Percentiles rank a stretch among this genome's conserved stretches.
These are phyloP conservation scores for Globisporangium solare DNA, from an alignment of 352 stramenopile genomes.

Conservation along the genomic window DNA sequence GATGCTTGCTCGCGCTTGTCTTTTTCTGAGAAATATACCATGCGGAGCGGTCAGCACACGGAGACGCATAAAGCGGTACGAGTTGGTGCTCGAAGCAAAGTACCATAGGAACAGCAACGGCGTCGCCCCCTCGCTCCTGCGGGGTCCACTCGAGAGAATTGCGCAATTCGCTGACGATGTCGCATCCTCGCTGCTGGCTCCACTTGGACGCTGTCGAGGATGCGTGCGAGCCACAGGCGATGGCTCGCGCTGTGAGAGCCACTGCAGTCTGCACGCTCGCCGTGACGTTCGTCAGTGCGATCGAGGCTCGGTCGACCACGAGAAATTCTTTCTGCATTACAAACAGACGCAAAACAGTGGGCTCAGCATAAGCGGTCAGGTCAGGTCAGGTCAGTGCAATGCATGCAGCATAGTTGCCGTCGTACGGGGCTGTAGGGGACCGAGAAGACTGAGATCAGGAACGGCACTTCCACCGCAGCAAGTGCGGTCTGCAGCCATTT, in stretches of 20 bases:
- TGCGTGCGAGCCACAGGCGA: conserved; percentile 9
- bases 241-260: conserved; percentile 23
- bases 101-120: no score
- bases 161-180: conserved; percentile 9
- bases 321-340: conserved; percentile 13
- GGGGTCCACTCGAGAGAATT: not conserved
- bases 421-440: conserved; percentile 25
- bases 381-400: no score
- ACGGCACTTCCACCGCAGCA: conserved; percentile 19
- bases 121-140: not conserved
- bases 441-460: conserved; percentile 30
- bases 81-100: no score
- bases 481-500: conserved; percentile 18
- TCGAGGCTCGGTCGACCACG: conserved; percentile 35
- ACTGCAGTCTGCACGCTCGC: conserved; percentile 28
- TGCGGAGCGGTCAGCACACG: no score
- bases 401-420: not conserved
- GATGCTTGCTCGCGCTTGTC: no score
- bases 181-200: conserved; percentile 3
- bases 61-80: no score
- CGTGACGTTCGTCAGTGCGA: conserved; percentile 24
- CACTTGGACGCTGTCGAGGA: not conserved
- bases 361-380: no score
- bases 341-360: not conserved
- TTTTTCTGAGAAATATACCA: no score